A percentile compares a stretch with the other conserved stretches of the same genome.
These are phyloP conservation scores for Eucalyptus fibrosa DNA, from an alignment of 345 rosid species.

Conservation along the genomic window DNA sequence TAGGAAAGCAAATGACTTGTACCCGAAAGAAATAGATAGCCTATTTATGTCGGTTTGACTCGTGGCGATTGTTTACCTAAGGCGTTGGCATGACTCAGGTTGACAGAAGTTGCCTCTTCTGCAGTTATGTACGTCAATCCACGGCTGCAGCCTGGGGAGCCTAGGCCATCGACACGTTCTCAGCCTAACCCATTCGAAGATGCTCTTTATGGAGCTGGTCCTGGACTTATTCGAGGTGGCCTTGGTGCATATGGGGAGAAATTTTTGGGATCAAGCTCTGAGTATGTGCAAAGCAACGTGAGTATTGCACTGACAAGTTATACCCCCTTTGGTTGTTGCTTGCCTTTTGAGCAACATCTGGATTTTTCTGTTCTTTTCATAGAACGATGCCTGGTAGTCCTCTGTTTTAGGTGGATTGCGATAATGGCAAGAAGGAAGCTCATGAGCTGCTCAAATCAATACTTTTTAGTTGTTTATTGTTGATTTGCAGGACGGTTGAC, in stretches of 20 bases:
- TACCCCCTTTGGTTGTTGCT: not conserved
- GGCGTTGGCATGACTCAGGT: not conserved
- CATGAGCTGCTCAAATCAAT: not conserved
- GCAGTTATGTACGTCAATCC: constrained; percentile 69
- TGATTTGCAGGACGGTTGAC: not conserved
- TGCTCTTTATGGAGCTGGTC: constrained; percentile 84
- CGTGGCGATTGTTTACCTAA: not conserved
- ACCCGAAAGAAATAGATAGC: not conserved
- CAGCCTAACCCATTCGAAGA: constrained; percentile 89
- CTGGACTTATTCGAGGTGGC: constrained; percentile 80
- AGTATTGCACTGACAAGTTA: constrained; percentile 5
- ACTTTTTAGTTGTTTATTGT: not conserved
- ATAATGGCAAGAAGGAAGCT: not conserved
- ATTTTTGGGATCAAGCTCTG: constrained; percentile 86
- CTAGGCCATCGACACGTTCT: constrained; percentile 35
- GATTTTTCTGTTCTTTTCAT: not conserved
- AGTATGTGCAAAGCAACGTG: constrained; percentile 97
- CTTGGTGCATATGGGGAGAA: constrained; percentile 91
- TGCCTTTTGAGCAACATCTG: not conserved
- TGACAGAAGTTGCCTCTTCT: not conserved
- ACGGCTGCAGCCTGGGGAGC: constrained; percentile 60
- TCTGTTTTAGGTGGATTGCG: not conserved
- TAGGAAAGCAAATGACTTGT: not conserved
- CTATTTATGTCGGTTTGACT: not conserved
- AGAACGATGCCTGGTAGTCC: not conserved